A percentile compares a stretch with the other conserved stretches of the same genome.
These are phyloP conservation scores for Pisolithus microcarpus DNA, from an alignment of 768 basidiomycete genomes.

Conservation along the genomic window DNA sequence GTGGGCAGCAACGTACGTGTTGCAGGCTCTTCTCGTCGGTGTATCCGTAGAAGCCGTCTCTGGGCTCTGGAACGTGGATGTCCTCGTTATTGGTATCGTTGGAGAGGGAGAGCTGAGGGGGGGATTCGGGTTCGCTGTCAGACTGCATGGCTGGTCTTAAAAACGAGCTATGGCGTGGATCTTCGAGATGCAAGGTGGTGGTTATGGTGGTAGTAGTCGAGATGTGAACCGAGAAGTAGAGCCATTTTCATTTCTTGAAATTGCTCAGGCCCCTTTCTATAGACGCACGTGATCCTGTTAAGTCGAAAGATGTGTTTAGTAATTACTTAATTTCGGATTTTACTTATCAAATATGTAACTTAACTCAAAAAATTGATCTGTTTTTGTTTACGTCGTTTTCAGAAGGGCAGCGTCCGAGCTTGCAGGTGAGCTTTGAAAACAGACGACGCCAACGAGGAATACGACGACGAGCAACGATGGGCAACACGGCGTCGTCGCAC, in stretches of 20 bases:
- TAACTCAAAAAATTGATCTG: constrained; percentile 10
- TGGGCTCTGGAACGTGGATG: constrained; percentile 41
- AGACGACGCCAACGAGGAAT: constrained; percentile 7
- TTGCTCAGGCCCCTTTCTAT: too few relatives aligned
- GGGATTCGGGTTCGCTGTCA: neutral
- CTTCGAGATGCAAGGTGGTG: too few relatives aligned
- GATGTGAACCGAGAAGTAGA: too few relatives aligned
- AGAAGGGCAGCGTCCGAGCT: constrained; percentile 15
- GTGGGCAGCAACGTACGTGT: constrained; percentile 43
- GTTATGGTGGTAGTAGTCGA: too few relatives aligned
- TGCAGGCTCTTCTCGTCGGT: constrained; percentile 69
- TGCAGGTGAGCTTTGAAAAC: constrained; percentile 8
- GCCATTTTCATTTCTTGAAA: too few relatives aligned
- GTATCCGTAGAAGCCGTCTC: constrained; percentile 77
- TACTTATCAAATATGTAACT: constrained; percentile 1
- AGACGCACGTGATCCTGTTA: neutral
- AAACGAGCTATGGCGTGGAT: too few relatives aligned
- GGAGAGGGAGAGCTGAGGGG: neutral
- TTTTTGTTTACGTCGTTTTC: constrained; percentile 24
- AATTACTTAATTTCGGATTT: too few relatives aligned
- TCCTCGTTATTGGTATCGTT: constrained; percentile 7
- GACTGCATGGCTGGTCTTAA: too few relatives aligned
- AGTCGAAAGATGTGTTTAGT: too few relatives aligned
- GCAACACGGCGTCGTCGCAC: constrained; percentile 28
- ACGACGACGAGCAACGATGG: constrained; percentile 24